Evolutionary conservation across 148 eudicot species (phyloP).

Genomic region (Chenopodium suecicum): DNA sequence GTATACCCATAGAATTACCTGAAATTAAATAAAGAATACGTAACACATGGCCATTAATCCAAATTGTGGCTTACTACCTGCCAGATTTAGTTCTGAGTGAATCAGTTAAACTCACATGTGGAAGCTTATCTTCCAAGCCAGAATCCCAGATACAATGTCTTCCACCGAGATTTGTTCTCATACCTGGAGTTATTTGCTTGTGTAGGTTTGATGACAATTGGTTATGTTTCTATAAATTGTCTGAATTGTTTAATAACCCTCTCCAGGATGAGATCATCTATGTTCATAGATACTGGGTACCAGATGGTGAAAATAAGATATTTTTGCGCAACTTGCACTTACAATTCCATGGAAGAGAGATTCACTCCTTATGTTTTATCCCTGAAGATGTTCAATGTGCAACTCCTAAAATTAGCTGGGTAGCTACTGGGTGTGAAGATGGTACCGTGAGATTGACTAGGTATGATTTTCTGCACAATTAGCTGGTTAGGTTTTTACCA

Average conservation of each 20-base stretch:
- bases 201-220: constrained; percentile 4
- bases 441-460: constrained; percentile 94
- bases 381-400: constrained; percentile 31
- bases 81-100: neutral
- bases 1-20: neutral
- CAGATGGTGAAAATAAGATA: constrained; percentile 45
- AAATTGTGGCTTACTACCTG: neutral
- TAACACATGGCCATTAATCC: neutral
- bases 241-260: constrained; percentile 11
- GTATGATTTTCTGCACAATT: constrained; percentile 36
- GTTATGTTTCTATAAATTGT: neutral
- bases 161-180: neutral
- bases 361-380: constrained; percentile 78
- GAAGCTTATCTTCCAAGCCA: neutral
- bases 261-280: constrained; percentile 74
- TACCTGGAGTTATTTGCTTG: neutral
- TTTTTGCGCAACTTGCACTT: constrained; percentile 73
- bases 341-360: constrained; percentile 98
- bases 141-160: neutral
- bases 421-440: constrained; percentile 97
- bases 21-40: neutral
- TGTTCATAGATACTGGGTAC: constrained; percentile 54
- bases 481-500: neutral
- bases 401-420: constrained; percentile 49
- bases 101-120: neutral